Conservation (phyloP, 768 basidiomycete genomes). For the Boletus patriciae region DNA sequence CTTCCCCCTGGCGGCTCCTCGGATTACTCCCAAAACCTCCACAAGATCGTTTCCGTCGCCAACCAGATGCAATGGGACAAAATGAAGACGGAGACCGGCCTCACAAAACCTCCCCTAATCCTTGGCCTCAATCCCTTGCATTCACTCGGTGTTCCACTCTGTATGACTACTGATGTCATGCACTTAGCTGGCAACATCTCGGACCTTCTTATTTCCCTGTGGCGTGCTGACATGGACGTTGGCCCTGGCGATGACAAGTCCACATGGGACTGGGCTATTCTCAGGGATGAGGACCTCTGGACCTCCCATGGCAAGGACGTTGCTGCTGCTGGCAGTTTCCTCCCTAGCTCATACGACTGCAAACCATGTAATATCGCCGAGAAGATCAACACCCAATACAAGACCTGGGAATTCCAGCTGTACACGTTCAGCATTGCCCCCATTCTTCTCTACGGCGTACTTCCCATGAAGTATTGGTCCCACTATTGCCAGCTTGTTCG, state of each 20-base stretch:
- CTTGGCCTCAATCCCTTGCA: slow-evolving; percentile 25
- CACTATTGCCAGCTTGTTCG: slow-evolving; percentile 24
- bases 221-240: too few species aligned
- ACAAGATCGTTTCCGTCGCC: neutral
- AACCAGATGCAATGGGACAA: slow-evolving; percentile 29
- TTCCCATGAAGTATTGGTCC: slow-evolving; percentile 16
- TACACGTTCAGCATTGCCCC: slow-evolving; percentile 24
- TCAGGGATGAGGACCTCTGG: slow-evolving; percentile 30
- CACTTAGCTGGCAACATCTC: too few species aligned
- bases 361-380: slow-evolving; percentile 23
- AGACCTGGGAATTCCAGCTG: slow-evolving; percentile 27
- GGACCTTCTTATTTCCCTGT: too few species aligned
- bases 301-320: slow-evolving; percentile 16
- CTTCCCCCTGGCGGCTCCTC: neutral
- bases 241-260: too few species aligned
- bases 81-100: slow-evolving; percentile 34
- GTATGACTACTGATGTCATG: slow-evolving; percentile 46
- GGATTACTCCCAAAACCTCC: neutral
- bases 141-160: slow-evolving; percentile 32
- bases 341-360: slow-evolving; percentile 20
- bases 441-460: slow-evolving; percentile 13
- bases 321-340: slow-evolving; percentile 1
- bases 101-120: slow-evolving; percentile 39
- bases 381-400: slow-evolving; percentile 20
- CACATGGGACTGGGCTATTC: neutral